Percentiles rank a stretch among this genome's conserved stretches.
Conservation (phyloP, 1,284 basidiomycete genomes). For the Marasmius sp. region DNA sequence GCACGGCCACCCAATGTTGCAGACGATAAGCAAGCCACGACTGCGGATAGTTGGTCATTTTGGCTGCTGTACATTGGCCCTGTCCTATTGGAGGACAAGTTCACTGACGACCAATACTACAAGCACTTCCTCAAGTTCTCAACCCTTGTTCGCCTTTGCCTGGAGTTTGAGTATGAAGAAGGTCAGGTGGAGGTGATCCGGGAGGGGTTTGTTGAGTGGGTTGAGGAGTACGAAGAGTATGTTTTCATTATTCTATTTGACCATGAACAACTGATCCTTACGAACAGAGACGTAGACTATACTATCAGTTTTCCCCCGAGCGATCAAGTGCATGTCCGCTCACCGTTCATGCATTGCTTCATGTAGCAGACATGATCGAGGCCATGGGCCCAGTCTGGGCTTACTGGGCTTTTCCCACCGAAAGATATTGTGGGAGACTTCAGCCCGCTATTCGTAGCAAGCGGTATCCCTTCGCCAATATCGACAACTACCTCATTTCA, state of each 20-base stretch:
- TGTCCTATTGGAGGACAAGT: conserved; percentile 32
- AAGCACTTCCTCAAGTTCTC: conserved; percentile 43
- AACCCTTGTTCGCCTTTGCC: conserved; percentile 35
- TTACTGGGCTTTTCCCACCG: conserved; percentile 45
- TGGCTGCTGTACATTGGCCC: conserved; percentile 42
- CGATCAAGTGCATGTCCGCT: conserved; percentile 7
- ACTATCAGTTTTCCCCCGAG: conserved; percentile 26
- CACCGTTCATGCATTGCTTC: conserved; percentile 30
- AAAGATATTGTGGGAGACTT: conserved; percentile 30
- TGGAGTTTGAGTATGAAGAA: conserved; percentile 44
- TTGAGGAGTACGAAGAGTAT: conserved; percentile 42
- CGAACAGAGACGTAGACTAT: conserved; percentile 29
- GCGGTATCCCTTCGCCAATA: conserved; percentile 26
- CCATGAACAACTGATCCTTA: too few relatives aligned
- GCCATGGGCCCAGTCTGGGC: conserved; percentile 38
- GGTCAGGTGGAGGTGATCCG: conserved; percentile 25
- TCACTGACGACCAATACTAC: conserved; percentile 31
- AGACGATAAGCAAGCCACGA: conserved; percentile 19
- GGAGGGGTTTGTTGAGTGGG: conserved; percentile 38
- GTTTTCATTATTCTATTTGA: too few relatives aligned
- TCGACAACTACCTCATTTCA: conserved; percentile 26
- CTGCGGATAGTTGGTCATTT: conserved; percentile 34
- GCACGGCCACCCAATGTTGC: conserved; percentile 36
- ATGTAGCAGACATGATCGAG: conserved; percentile 29
- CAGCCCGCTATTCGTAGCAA: conserved; percentile 24